Conservation (phyloP, 1,139 yeast genomes). For the Yamadazyma epiphylla region DNA sequence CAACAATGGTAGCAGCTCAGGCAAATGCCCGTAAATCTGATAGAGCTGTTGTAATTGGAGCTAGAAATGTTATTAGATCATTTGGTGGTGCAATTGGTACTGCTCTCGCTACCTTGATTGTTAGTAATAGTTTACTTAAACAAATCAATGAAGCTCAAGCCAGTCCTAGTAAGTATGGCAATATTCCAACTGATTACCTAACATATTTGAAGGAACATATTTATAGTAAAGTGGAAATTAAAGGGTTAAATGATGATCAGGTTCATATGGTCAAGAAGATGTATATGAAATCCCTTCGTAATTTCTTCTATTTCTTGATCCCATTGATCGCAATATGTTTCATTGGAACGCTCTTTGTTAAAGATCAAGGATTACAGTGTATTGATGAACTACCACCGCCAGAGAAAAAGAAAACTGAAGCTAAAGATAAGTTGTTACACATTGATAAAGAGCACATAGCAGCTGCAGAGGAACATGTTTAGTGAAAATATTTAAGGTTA, state of each 20-base stretch:
- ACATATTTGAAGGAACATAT: slow-evolving; percentile 24
- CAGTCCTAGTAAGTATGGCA: slow-evolving; percentile 5
- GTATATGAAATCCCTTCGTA: slow-evolving; percentile 34
- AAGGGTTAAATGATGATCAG: slow-evolving; percentile 21
- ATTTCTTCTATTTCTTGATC: slow-evolving; percentile 37
- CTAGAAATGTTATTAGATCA: slow-evolving; percentile 49
- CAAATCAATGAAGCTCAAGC: slow-evolving; percentile 8
- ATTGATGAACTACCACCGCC: slow-evolving; percentile 28
- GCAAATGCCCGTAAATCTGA: slow-evolving; percentile 50
- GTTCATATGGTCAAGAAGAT: slow-evolving; percentile 21
- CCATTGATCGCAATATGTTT: slow-evolving; percentile 43
- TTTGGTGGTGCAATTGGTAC: slow-evolving; percentile 51
- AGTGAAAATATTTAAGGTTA: no score
- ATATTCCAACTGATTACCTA: slow-evolving; percentile 16
- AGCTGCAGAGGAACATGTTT: no score
- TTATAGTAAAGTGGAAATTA: slow-evolving; percentile 26
- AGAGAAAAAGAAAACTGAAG: slow-evolving; percentile 1
- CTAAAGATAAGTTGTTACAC: not conserved
- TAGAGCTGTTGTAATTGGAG: slow-evolving; percentile 53
- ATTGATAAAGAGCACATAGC: not conserved
- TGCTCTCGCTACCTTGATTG: slow-evolving; percentile 22
- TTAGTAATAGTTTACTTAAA: slow-evolving; percentile 14
- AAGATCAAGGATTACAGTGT: slow-evolving; percentile 40
- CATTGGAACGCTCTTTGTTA: slow-evolving; percentile 29
- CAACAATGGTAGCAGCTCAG: slow-evolving; percentile 51